phyloP scores from a whole-genome alignment of 139 green algal genomes.

The Coelastrella sp. region DNA sequence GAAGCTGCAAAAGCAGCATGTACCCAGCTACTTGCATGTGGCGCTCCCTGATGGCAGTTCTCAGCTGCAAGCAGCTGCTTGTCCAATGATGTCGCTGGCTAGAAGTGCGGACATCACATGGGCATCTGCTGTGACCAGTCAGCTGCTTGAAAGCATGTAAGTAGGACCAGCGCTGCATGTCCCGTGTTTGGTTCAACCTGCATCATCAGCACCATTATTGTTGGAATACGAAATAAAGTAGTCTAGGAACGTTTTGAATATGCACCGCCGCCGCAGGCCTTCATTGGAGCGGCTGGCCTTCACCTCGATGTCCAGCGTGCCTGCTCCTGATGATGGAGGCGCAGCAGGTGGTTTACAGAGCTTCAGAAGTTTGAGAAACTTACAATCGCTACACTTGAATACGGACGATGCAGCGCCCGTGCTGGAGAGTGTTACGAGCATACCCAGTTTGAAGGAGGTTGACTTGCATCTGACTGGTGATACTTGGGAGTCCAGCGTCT shows the following conservation, averaged over 20 bases:
- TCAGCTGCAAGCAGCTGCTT: constrained; percentile 27
- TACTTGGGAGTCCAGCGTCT: constrained; percentile 12
- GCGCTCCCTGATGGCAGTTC: constrained; percentile 29
- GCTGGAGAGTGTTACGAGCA: constrained; percentile 31
- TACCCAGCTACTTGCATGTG: constrained; percentile 45
- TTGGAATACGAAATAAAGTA: too few species aligned
- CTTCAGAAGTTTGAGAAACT: constrained; percentile 29
- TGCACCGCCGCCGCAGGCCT: too few species aligned
- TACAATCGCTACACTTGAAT: constrained; percentile 39
- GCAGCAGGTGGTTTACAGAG: constrained; percentile 29
- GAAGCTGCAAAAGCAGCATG: constrained; percentile 28
- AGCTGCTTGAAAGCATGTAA: constrained; percentile 41
- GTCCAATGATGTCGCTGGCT: constrained; percentile 39
- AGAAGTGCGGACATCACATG: constrained; percentile 31
- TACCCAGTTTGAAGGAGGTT: constrained; percentile 10
- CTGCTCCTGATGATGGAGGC: not conserved
- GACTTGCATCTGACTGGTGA: constrained; percentile 41
- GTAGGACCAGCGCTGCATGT: not conserved
- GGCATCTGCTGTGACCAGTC: constrained; percentile 7
- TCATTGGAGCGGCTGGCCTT: constrained; percentile 44
- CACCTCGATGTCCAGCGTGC: constrained; percentile 23
- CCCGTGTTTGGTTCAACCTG: not conserved
- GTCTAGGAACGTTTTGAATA: too few species aligned
- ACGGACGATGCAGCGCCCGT: constrained; percentile 6
- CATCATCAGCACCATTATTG: too few species aligned